A percentile compares a stretch with the other conserved stretches of the same genome.
Evolutionary conservation across 257 asterid genomes (phyloP).

Genomic region (Solanum peruvianum): DNA sequence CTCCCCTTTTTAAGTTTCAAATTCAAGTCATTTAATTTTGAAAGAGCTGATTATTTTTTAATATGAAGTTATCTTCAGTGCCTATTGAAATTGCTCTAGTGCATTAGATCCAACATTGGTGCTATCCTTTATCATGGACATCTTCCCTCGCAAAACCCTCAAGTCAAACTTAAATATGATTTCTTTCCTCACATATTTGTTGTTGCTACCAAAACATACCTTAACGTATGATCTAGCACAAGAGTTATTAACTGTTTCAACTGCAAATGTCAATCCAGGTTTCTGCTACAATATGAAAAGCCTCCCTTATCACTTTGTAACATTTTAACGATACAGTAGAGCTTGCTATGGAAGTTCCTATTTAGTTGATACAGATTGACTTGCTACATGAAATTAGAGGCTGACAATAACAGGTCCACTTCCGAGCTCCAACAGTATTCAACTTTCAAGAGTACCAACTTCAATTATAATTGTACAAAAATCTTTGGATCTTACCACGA

Average conservation of each 20-base stretch:
- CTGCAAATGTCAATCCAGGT: not conserved
- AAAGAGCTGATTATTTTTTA: not conserved
- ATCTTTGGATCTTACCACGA: not conserved
- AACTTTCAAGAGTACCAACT: not conserved
- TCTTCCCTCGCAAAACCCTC: not conserved
- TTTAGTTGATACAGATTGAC: not conserved
- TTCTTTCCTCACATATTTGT: not conserved
- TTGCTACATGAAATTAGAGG: not conserved
- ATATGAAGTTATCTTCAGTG: not conserved
- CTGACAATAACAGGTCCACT: not conserved
- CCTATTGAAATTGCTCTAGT: not conserved
- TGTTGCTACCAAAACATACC: not conserved
- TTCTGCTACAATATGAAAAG: not conserved
- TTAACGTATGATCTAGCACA: not conserved
- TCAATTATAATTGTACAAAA: not conserved
- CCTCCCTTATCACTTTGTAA: not conserved
- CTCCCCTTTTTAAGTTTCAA: not conserved
- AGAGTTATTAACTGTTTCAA: not conserved
- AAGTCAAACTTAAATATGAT: not conserved
- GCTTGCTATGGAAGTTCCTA: not conserved
- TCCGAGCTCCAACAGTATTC: not conserved
- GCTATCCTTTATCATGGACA: not conserved
- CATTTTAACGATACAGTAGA: not conserved
- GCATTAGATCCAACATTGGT: not conserved
- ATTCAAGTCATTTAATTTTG: not conserved